Conservation (phyloP, 1,284 basidiomycete species). For the Lentinula novae-zelandiae region DNA sequence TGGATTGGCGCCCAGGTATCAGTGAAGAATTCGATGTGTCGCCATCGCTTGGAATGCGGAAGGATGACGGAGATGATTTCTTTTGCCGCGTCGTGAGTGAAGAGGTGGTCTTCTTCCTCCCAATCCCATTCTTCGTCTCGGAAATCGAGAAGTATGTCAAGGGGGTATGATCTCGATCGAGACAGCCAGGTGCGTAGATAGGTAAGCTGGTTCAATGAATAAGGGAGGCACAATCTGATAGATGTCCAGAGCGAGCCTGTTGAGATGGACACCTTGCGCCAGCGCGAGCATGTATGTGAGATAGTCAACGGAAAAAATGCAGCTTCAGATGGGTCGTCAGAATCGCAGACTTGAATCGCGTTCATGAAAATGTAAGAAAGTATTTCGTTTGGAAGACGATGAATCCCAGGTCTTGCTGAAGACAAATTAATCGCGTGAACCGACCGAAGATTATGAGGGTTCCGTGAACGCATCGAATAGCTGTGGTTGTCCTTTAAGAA, state of each 20-base stretch:
- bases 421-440: not conserved
- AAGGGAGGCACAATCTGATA: slow-evolving; percentile 39
- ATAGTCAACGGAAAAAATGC: slow-evolving; percentile 27
- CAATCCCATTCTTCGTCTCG: slow-evolving; percentile 13
- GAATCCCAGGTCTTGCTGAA: not conserved
- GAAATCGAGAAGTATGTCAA: slow-evolving; percentile 45
- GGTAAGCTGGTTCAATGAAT: slow-evolving; percentile 29
- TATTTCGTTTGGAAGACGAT: slow-evolving; percentile 38
- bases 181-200: slow-evolving; percentile 33
- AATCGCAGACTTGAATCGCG: slow-evolving; percentile 17
- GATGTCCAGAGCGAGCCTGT: slow-evolving; percentile 41
- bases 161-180: slow-evolving; percentile 37
- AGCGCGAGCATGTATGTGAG: slow-evolving; percentile 43
- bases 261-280: slow-evolving; percentile 40
- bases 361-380: slow-evolving; percentile 35
- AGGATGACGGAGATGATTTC: slow-evolving; percentile 38
- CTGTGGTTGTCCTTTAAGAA: not conserved
- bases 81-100: slow-evolving; percentile 39
- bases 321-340: slow-evolving; percentile 24
- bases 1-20: slow-evolving; percentile 57
- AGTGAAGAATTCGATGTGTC: slow-evolving; percentile 40
- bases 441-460: not conserved
- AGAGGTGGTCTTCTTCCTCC: slow-evolving; percentile 35
- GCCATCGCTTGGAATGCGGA: slow-evolving; percentile 42
- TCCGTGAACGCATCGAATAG: not conserved